A percentile compares a stretch with the other conserved stretches of the same genome.
Evolutionary conservation across 129 eudicot genomes (phyloP).

Genomic region (Ambrosia artemisiifolia): DNA sequence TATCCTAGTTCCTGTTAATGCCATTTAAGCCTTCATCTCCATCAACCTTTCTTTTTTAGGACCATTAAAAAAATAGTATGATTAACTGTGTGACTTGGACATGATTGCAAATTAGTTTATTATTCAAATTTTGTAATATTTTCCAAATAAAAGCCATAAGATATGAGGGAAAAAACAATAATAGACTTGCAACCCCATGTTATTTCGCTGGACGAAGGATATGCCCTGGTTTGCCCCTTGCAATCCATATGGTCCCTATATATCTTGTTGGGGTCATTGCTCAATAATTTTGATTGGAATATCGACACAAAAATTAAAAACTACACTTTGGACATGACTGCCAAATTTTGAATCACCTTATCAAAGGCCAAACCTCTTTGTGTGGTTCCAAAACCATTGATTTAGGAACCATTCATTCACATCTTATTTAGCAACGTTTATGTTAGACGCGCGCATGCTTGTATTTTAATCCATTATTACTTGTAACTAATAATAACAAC

Average conservation of each 20-base stretch:
- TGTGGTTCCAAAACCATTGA: not conserved
- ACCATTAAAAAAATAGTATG: slow-evolving; percentile 4
- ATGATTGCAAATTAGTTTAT: not conserved
- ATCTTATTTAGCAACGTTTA: not conserved
- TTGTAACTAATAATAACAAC: too few relatives aligned
- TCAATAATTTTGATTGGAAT: too few relatives aligned
- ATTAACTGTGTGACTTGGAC: not conserved
- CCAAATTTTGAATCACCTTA: too few relatives aligned
- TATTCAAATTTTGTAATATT: not conserved
- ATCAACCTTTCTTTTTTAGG: slow-evolving; percentile 88
- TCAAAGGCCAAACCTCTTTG: too few relatives aligned
- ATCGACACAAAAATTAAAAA: too few relatives aligned
- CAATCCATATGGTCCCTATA: not conserved
- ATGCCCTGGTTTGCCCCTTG: slow-evolving; percentile 3
- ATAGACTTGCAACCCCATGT: too few relatives aligned
- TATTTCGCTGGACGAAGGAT: slow-evolving; percentile 11
- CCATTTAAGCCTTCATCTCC: slow-evolving; percentile 78
- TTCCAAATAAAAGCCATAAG: slow-evolving; percentile 13
- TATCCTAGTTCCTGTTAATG: slow-evolving; percentile 67
- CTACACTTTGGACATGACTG: too few relatives aligned
- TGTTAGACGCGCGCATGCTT: too few relatives aligned
- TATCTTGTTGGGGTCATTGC: not conserved
- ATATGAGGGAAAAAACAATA: not conserved
- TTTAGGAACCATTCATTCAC: not conserved
- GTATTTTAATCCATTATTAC: too few relatives aligned